Evolutionary conservation across 257 asterid species (phyloP).

Genomic region (Dorcoceras hygrometricum): DNA sequence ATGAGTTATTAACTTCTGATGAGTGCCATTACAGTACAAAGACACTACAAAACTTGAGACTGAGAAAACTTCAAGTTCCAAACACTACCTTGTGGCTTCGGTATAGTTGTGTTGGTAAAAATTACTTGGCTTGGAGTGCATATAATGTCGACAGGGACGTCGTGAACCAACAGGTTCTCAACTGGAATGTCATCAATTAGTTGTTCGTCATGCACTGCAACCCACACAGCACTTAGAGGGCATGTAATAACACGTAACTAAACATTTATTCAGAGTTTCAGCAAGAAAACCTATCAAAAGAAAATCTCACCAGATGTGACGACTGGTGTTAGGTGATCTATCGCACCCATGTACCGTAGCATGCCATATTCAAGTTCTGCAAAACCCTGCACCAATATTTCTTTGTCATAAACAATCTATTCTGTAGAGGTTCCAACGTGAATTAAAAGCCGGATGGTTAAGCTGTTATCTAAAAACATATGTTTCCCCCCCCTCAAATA

Average conservation of each 20-base stretch:
- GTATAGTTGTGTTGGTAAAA: slow-evolving; percentile 72
- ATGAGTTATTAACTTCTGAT: background rate
- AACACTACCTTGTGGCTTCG: slow-evolving; percentile 85
- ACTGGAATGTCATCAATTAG: slow-evolving; percentile 76
- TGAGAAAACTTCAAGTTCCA: background rate
- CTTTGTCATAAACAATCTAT: background rate
- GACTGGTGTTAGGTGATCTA: slow-evolving; percentile 77
- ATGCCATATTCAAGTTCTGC: slow-evolving; percentile 97
- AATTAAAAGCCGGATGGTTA: background rate
- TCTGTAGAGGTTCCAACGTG: background rate
- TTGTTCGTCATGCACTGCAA: slow-evolving; percentile 78
- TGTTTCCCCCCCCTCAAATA: too few species aligned
- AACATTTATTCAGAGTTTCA: background rate
- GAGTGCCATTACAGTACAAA: background rate
- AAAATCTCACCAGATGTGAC: slow-evolving; percentile 64
- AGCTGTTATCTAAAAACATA: background rate
- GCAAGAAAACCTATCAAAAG: background rate
- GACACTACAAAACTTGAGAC: background rate
- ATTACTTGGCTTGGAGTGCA: slow-evolving; percentile 85
- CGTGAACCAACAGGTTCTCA: slow-evolving; percentile 74
- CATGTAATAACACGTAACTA: background rate
- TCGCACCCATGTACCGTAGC: slow-evolving; percentile 95
- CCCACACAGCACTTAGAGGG: background rate
- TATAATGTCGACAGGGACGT: slow-evolving; percentile 88
- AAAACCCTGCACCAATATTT: slow-evolving; percentile 62